Percentiles rank a stretch among this genome's conserved stretches.
These are phyloP conservation scores for Coniochaeta hoffmannii DNA, from an alignment of 2,329 filamentous ascomycete species.

Conservation along the genomic window DNA sequence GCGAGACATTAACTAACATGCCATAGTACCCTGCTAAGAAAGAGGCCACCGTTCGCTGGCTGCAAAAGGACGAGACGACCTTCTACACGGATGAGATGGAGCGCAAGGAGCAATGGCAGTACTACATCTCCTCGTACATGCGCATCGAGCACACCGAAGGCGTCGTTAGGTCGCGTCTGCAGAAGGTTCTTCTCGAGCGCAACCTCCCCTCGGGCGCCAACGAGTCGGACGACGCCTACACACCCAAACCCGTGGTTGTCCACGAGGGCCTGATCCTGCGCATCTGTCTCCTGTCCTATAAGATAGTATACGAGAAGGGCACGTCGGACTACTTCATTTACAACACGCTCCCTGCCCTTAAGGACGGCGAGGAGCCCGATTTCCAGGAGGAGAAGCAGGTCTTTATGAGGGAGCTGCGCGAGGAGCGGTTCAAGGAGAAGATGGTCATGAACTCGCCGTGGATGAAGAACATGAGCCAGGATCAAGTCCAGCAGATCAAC, in stretches of 20 bases:
- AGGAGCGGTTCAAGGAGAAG: slow-evolving; percentile 62
- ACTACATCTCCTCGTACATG: slow-evolving; percentile 89
- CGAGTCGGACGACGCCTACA: slow-evolving; percentile 55
- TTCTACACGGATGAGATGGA: slow-evolving; percentile 88
- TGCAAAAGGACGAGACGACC: slow-evolving; percentile 62
- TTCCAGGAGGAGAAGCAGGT: slow-evolving; percentile 35
- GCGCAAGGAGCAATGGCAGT: slow-evolving; percentile 78
- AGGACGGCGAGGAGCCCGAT: slow-evolving; percentile 44
- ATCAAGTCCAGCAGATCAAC: slow-evolving; percentile 68
- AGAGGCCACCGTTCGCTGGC: slow-evolving; percentile 65
- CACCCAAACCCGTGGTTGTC: slow-evolving; percentile 53
- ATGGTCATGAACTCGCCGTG: slow-evolving; percentile 75
- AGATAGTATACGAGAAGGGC: slow-evolving; percentile 67
- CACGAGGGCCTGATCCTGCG: slow-evolving; percentile 63
- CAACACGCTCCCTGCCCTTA: slow-evolving; percentile 48
- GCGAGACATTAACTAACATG: slow-evolving; percentile 21
- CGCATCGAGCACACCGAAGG: slow-evolving; percentile 84
- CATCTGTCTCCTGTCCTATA: slow-evolving; percentile 71
- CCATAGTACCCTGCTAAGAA: slow-evolving; percentile 58
- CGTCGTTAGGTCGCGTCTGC: slow-evolving; percentile 56
- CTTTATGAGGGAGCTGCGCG: slow-evolving; percentile 27
- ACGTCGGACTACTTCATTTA: slow-evolving; percentile 67
- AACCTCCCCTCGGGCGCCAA: slow-evolving; percentile 57
- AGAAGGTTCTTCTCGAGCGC: slow-evolving; percentile 62
- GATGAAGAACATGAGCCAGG: slow-evolving; percentile 71